Percentiles rank a stretch among this genome's conserved stretches.
These are phyloP conservation scores for Fusarium avenaceum DNA, from an alignment of 2,329 filamentous ascomycete genomes.

Conservation along the genomic window DNA sequence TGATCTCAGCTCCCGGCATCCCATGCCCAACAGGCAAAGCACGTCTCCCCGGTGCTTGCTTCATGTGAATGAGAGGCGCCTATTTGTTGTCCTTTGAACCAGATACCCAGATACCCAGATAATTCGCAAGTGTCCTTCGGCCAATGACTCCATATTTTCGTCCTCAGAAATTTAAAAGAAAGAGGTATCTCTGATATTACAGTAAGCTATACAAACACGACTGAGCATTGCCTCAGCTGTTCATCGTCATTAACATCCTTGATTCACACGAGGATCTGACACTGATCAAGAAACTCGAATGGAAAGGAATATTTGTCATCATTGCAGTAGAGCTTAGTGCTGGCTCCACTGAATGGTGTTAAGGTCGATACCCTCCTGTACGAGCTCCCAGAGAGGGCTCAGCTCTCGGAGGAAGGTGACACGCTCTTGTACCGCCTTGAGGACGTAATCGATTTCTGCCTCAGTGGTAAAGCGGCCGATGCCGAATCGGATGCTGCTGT, in stretches of 20 bases:
- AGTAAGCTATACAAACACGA: conserved; percentile 53
- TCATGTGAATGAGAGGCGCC: conserved; percentile 22
- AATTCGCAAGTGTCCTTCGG: conserved; percentile 33
- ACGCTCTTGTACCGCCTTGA: conserved; percentile 91
- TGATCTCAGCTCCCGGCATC: conserved; percentile 24
- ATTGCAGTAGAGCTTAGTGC: conserved; percentile 70
- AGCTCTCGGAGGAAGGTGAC: conserved; percentile 94
- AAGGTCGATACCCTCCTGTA: conserved; percentile 95
- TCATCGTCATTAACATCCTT: conserved; percentile 30
- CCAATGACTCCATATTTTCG: conserved; percentile 45
- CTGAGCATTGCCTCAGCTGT: conserved; percentile 41
- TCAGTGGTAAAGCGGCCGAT: conserved; percentile 98
- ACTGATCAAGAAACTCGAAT: conserved; percentile 3
- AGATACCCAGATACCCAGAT: conserved; percentile 32
- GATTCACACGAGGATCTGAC: conserved; percentile 4
- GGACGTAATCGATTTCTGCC: conserved; percentile 94
- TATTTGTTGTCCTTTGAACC: conserved; percentile 31
- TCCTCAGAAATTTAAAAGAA: conserved; percentile 46
- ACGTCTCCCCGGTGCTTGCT: conserved; percentile 21
- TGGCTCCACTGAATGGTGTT: conserved; percentile 99
- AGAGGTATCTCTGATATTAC: conserved; percentile 54
- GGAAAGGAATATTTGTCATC: conserved; percentile 15
- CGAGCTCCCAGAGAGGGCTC: conserved; percentile 96
- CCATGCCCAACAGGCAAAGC: conserved; percentile 22
- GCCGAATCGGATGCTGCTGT: conserved; percentile 97